Evolutionary conservation across 768 basidiomycete genomes (phyloP).

Genomic region (Xanthoconium purpureum): DNA sequence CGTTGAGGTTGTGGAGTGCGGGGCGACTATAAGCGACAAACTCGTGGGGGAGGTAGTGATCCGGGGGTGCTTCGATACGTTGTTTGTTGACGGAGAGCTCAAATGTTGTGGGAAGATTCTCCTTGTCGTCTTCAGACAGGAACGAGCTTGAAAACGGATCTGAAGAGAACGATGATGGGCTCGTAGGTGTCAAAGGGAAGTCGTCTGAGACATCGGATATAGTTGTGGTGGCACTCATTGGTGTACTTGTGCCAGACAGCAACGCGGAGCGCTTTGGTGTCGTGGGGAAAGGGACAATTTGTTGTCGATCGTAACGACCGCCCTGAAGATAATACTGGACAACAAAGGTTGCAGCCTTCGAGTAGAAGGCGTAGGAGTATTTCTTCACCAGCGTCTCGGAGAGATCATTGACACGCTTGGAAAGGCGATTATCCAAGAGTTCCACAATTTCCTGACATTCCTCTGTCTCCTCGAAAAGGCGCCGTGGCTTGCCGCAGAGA

Average conservation of each 20-base stretch:
- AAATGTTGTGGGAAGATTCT: slow-evolving; percentile 69
- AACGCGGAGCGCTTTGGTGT: slow-evolving; percentile 46
- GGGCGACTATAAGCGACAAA: slow-evolving; percentile 77
- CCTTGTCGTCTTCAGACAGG: slow-evolving; percentile 72
- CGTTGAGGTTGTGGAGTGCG: slow-evolving; percentile 75
- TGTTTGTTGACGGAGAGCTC: slow-evolving; percentile 74
- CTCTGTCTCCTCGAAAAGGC: slow-evolving; percentile 80
- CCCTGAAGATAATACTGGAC: slow-evolving; percentile 93
- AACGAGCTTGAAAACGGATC: slow-evolving; percentile 56
- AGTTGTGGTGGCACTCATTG: slow-evolving; percentile 70
- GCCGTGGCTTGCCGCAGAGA: slow-evolving; percentile 77
- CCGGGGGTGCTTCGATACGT: slow-evolving; percentile 62
- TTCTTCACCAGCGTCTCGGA: slow-evolving; percentile 98
- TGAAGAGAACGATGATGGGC: slow-evolving; percentile 48
- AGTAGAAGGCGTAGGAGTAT: slow-evolving; percentile 96
- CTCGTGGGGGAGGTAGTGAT: slow-evolving; percentile 78
- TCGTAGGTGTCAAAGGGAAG: slow-evolving; percentile 79
- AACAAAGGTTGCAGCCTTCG: slow-evolving; percentile 90
- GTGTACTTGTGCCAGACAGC: slow-evolving; percentile 61
- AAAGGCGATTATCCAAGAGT: slow-evolving; percentile 79
- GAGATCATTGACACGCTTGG: slow-evolving; percentile 85
- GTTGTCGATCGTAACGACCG: slow-evolving; percentile 60
- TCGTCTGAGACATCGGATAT: slow-evolving; percentile 78
- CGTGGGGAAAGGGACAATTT: slow-evolving; percentile 52
- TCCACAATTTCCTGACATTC: slow-evolving; percentile 83